Percentiles rank a stretch among this genome's conserved stretches.
These are phyloP conservation scores for Serpula lacrymans DNA, from an alignment of 768 basidiomycete genomes.

Conservation along the genomic window DNA sequence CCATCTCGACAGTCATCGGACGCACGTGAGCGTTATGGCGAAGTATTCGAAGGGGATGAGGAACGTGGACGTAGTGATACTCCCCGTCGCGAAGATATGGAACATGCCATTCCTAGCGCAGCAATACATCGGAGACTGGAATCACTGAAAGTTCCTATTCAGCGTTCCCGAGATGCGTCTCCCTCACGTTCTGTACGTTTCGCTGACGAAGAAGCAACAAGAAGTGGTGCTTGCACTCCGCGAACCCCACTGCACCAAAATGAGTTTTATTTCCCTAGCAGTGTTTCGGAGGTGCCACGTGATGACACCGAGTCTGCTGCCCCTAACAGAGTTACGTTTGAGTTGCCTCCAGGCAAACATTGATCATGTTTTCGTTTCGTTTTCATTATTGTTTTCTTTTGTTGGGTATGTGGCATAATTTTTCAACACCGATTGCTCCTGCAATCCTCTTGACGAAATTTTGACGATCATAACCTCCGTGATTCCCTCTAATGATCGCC, in stretches of 20 bases:
- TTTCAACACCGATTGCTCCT: too few species aligned
- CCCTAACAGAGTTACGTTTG: conserved; percentile 17
- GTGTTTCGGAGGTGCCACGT: conserved; percentile 6
- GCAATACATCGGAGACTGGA: conserved; percentile 27
- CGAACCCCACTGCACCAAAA: conserved; percentile 15
- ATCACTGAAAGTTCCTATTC: conserved; percentile 17
- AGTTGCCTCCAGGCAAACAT: conserved; percentile 11
- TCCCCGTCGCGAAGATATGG: conserved; percentile 11
- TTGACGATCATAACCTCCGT: too few species aligned
- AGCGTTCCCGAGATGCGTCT: conserved; percentile 36
- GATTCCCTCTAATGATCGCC: too few species aligned
- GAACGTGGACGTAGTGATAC: conserved; percentile 20
- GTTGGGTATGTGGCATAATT: too few species aligned
- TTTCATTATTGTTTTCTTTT: too few species aligned
- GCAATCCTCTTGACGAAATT: too few species aligned
- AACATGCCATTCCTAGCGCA: conserved; percentile 15
- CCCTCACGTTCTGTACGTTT: conserved; percentile 48
- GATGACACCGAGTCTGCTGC: conserved; percentile 15
- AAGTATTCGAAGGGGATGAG: too few species aligned
- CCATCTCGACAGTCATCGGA: background rate
- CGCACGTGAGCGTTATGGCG: background rate
- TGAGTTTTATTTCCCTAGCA: conserved; percentile 12
- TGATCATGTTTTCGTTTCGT: background rate
- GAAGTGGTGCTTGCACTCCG: conserved; percentile 17
- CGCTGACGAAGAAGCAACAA: conserved; percentile 36